Conservation (phyloP, 371 early-diverging fungal species). For the Mortierella sp. region DNA sequence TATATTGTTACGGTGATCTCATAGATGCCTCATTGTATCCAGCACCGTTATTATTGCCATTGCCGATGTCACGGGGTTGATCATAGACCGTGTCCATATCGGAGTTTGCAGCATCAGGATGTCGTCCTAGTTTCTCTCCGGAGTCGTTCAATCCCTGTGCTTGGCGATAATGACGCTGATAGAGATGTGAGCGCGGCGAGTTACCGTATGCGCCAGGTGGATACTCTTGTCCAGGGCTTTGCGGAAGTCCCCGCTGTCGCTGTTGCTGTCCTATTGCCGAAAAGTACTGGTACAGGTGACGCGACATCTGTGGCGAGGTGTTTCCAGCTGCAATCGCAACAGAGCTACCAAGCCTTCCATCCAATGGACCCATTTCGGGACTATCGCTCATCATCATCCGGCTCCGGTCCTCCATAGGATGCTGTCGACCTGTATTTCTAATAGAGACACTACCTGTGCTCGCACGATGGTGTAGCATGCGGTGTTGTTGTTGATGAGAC, state of each 20-base stretch:
- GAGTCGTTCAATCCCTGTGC: not conserved
- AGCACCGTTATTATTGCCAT: not conserved
- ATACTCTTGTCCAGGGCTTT: constrained; percentile 18
- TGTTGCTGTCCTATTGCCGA: constrained; percentile 16
- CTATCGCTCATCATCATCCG: constrained; percentile 27
- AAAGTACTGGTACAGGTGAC: constrained; percentile 21
- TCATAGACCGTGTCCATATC: constrained; percentile 31
- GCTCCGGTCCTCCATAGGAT: not conserved
- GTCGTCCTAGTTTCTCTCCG: constrained; percentile 8
- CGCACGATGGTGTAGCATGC: constrained; percentile 17
- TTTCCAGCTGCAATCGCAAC: not conserved
- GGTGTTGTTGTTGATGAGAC: constrained; percentile 19
- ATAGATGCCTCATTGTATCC: constrained; percentile 26
- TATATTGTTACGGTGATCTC: constrained; percentile 19
- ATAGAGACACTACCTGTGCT: constrained; percentile 25
- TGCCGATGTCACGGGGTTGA: constrained; percentile 5
- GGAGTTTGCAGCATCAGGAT: not conserved
- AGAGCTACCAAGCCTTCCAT: not conserved
- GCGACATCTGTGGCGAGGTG: constrained; percentile 9
- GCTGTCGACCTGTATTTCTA: constrained; percentile 7
- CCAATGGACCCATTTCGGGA: constrained; percentile 18
- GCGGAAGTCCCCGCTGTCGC: constrained; percentile 13
- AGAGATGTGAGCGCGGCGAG: not conserved
- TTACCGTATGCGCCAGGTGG: constrained; percentile 1
- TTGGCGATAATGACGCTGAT: not conserved